Evolutionary conservation across 225 moss, liverwort and hornwort genomes (phyloP).

Genomic region (Neckera pumila): DNA sequence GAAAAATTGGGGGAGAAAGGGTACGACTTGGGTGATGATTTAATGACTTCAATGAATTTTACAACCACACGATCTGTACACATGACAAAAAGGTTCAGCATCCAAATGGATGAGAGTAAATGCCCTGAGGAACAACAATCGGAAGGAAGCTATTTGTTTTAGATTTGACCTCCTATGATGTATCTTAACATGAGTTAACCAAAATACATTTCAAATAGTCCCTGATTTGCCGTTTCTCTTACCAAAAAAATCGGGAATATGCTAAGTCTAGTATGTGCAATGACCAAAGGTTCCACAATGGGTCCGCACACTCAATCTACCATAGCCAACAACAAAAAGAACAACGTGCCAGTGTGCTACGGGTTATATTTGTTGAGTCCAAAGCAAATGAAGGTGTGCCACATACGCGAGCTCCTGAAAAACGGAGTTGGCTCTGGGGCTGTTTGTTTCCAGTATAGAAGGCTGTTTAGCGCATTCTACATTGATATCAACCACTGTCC

Average conservation of each 20-base stretch:
- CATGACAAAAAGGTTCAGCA: not conserved
- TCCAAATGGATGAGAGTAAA: not conserved
- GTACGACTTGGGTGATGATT: not conserved
- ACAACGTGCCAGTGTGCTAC: too few species aligned
- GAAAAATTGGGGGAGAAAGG: not conserved
- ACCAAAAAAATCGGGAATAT: too few species aligned
- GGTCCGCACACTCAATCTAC: not conserved
- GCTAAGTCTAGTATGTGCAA: too few species aligned
- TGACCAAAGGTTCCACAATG: not conserved
- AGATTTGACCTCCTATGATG: not conserved
- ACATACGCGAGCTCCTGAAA: not conserved
- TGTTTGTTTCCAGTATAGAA: not conserved
- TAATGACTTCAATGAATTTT: not conserved
- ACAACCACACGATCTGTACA: not conserved
- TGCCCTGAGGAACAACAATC: not conserved
- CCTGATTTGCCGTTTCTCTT: not conserved
- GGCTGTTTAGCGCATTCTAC: not conserved
- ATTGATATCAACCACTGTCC: not conserved
- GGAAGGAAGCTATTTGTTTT: not conserved
- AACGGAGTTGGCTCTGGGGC: not conserved
- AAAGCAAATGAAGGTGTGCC: not conserved
- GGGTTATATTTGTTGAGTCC: not conserved
- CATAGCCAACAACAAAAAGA: not conserved
- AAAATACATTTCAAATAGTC: not conserved
- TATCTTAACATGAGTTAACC: too few species aligned